Conservation (phyloP, 116 monocot species). For the Posidonia oceanica region DNA sequence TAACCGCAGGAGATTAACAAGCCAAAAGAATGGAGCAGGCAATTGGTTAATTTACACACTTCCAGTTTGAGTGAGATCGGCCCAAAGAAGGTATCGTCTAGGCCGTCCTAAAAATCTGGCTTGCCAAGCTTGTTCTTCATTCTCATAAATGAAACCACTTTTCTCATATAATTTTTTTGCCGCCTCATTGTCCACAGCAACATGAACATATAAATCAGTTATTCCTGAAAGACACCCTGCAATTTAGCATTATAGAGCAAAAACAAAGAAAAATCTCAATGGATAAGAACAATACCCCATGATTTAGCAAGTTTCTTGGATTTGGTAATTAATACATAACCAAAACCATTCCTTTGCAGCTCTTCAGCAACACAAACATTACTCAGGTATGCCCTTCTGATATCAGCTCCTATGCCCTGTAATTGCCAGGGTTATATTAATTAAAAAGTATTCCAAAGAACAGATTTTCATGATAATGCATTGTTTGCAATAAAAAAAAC, state of each 20-base stretch:
- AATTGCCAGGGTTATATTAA: background rate
- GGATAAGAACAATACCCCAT: slow-evolving; percentile 45
- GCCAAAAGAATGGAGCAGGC: background rate
- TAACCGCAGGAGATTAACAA: background rate
- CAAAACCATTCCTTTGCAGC: slow-evolving; percentile 82
- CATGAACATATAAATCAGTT: slow-evolving; percentile 80
- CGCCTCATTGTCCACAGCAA: slow-evolving; percentile 74
- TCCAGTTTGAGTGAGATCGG: slow-evolving; percentile 18
- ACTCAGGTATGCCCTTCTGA: slow-evolving; percentile 67
- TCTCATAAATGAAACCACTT: slow-evolving; percentile 67
- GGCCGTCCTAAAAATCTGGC: slow-evolving; percentile 64
- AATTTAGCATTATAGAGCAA: no score
- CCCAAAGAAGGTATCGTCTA: slow-evolving; percentile 63
- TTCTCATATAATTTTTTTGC: slow-evolving; percentile 60
- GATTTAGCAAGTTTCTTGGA: slow-evolving; percentile 59
- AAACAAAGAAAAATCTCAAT: background rate
- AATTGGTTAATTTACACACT: background rate
- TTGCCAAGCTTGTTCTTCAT: slow-evolving; percentile 72
- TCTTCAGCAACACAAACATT: slow-evolving; percentile 96
- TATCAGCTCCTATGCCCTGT: slow-evolving; percentile 34
- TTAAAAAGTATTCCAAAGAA: background rate
- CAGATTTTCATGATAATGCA: no score
- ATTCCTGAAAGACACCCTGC: slow-evolving; percentile 36
- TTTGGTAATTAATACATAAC: slow-evolving; percentile 37
- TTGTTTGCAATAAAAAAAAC: no score